phyloP scores from a whole-genome alignment of 2,329 filamentous ascomycete genomes.

The Cladosporium austrohemisphaericum region DNA sequence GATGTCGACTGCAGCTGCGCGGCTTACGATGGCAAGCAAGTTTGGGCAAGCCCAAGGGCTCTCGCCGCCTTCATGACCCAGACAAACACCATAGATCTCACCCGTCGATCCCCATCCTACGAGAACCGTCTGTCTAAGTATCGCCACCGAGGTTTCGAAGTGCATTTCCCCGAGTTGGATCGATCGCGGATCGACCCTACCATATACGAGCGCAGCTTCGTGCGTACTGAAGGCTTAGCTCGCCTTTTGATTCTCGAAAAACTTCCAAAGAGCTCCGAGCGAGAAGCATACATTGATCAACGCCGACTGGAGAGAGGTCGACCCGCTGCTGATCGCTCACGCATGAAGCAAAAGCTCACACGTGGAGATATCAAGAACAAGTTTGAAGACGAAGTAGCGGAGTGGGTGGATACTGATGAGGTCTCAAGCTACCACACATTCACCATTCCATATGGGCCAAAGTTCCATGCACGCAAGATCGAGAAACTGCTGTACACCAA shows the following conservation, averaged over 20 bases:
- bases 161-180: constrained; percentile 73
- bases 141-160: constrained; percentile 77
- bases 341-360: constrained; percentile 42
- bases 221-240: constrained; percentile 70
- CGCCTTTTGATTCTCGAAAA: constrained; percentile 76
- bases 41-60: constrained; percentile 74
- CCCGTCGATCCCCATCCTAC: constrained; percentile 77
- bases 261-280: constrained; percentile 63
- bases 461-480: constrained; percentile 61
- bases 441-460: constrained; percentile 62
- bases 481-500: constrained; percentile 79
- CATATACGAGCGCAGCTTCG: constrained; percentile 79
- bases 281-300: constrained; percentile 67
- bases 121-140: constrained; percentile 86
- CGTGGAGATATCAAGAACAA: constrained; percentile 71
- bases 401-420: constrained; percentile 75
- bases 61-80: constrained; percentile 78
- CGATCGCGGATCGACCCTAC: constrained; percentile 76
- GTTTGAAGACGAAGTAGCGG: constrained; percentile 75
- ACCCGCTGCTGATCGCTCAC: constrained; percentile 49
- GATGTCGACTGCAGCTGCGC: constrained; percentile 82
- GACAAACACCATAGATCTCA: constrained; percentile 74
- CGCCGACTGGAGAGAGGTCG: constrained; percentile 69
- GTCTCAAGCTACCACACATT: constrained; percentile 70
- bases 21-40: constrained; percentile 75